phyloP scores from a whole-genome alignment of 179 eudicot genomes.

The Beta macrorhiza region DNA sequence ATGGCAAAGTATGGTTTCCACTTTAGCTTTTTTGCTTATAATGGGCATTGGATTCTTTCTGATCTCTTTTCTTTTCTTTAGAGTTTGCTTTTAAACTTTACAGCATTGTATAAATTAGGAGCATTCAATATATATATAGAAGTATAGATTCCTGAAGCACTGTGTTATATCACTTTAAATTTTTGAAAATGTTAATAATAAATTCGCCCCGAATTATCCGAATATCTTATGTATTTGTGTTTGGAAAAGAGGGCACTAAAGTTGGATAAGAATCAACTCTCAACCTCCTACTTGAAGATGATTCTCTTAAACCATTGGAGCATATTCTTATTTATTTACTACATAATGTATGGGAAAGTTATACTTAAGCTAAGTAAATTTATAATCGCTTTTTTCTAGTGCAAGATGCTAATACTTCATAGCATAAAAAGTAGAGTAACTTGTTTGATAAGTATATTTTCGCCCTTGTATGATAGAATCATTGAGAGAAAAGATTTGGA shows the following conservation, averaged over 20 bases:
- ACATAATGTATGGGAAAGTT: too few species aligned
- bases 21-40: conserved; percentile 27
- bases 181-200: not conserved
- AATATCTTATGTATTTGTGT: not conserved
- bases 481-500: not conserved
- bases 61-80: conserved; percentile 27
- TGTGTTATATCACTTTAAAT: not conserved
- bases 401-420: conserved; percentile 4
- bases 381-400: not conserved
- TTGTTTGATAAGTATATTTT: not conserved
- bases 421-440: not conserved
- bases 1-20: conserved; percentile 24
- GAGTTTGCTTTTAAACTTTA: conserved; percentile 25
- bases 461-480: not conserved
- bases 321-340: not conserved
- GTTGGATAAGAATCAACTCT: conserved; percentile 4
- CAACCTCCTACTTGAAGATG: not conserved
- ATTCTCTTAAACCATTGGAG: not conserved
- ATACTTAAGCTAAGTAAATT: not conserved
- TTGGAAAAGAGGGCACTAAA: not conserved
- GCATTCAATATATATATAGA: conserved; percentile 8
- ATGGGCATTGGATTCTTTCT: conserved; percentile 35
- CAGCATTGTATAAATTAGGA: conserved; percentile 20
- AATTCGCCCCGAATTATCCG: not conserved
- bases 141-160: conserved; percentile 25